These are phyloP conservation scores for Aspergillus pseudotamarii DNA, from an alignment of 2,329 filamentous ascomycete species.

Conservation along the genomic window DNA sequence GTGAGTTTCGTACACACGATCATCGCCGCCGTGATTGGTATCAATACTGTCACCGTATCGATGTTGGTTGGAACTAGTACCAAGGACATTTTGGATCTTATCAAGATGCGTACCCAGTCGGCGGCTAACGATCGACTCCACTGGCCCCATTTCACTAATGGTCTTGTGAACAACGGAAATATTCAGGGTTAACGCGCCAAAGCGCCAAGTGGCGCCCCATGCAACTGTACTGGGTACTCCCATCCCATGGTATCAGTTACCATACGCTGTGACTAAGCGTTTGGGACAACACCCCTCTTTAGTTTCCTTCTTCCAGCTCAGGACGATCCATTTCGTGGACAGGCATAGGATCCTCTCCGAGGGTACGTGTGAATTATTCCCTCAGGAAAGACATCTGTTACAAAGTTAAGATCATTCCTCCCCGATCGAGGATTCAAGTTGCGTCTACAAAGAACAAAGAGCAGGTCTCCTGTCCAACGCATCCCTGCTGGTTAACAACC, in stretches of 20 bases:
- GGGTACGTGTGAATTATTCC: neutral
- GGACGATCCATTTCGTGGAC: neutral
- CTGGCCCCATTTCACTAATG: neutral
- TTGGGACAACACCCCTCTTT: neutral
- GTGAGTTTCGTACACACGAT: neutral
- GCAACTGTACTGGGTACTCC: neutral
- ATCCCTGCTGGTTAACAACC: neutral
- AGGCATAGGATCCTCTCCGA: no score
- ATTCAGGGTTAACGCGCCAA: constrained; percentile 9
- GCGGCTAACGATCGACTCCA: neutral
- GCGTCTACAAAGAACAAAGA: neutral
- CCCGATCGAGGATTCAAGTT: neutral
- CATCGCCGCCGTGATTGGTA: neutral
- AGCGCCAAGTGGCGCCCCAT: neutral
- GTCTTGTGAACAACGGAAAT: neutral
- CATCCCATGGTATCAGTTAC: constrained; percentile 1
- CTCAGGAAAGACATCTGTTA: neutral
- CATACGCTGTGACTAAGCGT: neutral
- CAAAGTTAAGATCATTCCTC: neutral
- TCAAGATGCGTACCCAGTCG: neutral
- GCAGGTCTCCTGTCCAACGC: neutral
- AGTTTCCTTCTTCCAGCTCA: neutral
- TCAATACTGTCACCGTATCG: neutral
- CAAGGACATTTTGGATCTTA: constrained; percentile 1
- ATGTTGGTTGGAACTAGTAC: neutral